Evolutionary conservation across 345 rosid species (phyloP), one percentile per base, ranked within the genome.

Genomic region (Aethionema arabicum): DNA sequence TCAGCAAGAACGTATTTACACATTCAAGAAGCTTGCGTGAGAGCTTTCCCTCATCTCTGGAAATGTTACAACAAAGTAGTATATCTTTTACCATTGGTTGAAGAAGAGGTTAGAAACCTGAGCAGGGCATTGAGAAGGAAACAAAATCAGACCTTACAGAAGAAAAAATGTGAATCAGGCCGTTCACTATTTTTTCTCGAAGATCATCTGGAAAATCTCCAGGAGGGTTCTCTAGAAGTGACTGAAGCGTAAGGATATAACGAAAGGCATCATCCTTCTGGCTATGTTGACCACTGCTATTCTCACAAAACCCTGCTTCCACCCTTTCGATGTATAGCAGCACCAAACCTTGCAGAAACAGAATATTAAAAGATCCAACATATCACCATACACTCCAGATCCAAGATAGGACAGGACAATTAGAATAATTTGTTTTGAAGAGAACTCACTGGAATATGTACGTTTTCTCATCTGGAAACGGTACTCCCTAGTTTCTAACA

Each of bases 21-120:
- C 98, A 89, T 76, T 89, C 97, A 13, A 92, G 70, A 73, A 92
- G 91, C 78, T 89, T 92, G 65, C 93, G 89, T 63, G 95, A 81
- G 38, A 82, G 76, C 80, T 87, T 89, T n/a, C 91, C 89, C 76
- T 92, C 98, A 67, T 89, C 97, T 82, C 95, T 89, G 72, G 71
- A 78, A 55, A 77, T 16, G 48, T 45, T 63, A 56, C 45, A 71
- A 63, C 15, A 44, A 53, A 65, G 58, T 52, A 61, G 61, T 56
- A 53, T 8, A 64, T 59, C 32, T 40, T 63, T 13, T 49, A 42
- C 6, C 49, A 50, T 37, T 51, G 58, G 27, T 55, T 15, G 48
- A 32, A 67, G 40, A 35, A 46, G 43, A 50, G 29, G 41, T 33
- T 37, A 32, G 49, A 78, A 68, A 43, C 32, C 36, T 76, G 66